phyloP scores from a whole-genome alignment of 129 eudicot genomes.

The Cynara cardunculus region DNA sequence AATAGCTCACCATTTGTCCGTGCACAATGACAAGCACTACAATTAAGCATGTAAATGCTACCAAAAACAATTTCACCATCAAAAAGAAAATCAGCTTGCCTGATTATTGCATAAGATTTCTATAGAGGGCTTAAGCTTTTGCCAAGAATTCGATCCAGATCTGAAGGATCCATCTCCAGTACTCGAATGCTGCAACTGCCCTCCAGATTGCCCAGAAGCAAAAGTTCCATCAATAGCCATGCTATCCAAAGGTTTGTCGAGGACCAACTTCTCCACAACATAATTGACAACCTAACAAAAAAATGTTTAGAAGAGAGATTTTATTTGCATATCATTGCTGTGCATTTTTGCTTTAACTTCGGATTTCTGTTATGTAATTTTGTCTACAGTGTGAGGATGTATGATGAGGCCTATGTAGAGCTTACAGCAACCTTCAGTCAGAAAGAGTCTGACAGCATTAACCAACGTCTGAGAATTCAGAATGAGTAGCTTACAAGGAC shows the following conservation, averaged over 20 bases:
- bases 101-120: slow-evolving; percentile 95
- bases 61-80: neutral
- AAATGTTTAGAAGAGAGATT: slow-evolving; percentile 12
- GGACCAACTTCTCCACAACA: slow-evolving; percentile 95
- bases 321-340: neutral
- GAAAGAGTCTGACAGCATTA: neutral
- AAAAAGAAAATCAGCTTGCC: slow-evolving; percentile 42
- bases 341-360: neutral
- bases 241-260: slow-evolving; percentile 81
- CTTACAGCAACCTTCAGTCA: neutral
- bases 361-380: neutral
- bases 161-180: slow-evolving; percentile 56
- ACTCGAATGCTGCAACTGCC: slow-evolving; percentile 43
- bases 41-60: neutral
- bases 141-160: slow-evolving; percentile 81
- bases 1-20: neutral
- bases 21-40: neutral
- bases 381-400: neutral
- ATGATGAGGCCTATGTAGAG: neutral
- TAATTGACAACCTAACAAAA: slow-evolving; percentile 78
- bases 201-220: slow-evolving; percentile 57
- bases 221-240: slow-evolving; percentile 55
- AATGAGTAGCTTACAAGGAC: neutral
- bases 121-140: slow-evolving; percentile 74
- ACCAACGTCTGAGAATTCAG: neutral